Base-by-base conservation (phyloP, 2,329 filamentous ascomycete genomes). In the Xylaria sp. region DNA sequence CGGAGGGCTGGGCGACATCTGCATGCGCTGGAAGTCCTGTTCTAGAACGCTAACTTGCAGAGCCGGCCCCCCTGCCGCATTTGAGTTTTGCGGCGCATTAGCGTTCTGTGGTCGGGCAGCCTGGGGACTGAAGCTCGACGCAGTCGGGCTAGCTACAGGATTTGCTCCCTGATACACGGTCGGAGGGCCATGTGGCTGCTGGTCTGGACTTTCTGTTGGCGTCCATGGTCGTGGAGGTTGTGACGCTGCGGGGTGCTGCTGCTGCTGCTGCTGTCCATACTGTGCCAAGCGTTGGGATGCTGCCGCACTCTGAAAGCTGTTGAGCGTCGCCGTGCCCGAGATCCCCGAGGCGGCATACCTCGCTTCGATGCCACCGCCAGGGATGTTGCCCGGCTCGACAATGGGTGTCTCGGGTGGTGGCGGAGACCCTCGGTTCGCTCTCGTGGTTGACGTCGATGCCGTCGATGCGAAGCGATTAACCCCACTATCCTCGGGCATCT, bases 321-420 rank as follows among this genome's bases (percentile, higher is more conserved):
- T 95, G 61, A 97, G 84, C 1, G 94, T 97, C 2, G 91, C 91
- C 0, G 93, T 91, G 2, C 94, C 94, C 2, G 94, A 93, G 72
- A 97, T 97, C 44, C 94, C 94, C 34, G 94, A 92, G 2, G 94
- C 94, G 2, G 94, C 94, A 85, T 97, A 98, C 65, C 94, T 89
- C 60, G 94, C 93, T 79, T 97, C 94, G 75, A 98, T 97, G 65
- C 93, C 93, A 50, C 92, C 93, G 63, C 90, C 89, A 1, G 91
- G 89, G n/a, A 90, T 85, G 63, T 85, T 85, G 20, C 89, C 90
- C 1, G 92, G 92, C 50, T 91, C 92, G 37, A 92, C 87, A 70
- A 95, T 87, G 39, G 96, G 94, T 0, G 96, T 98, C 80, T 98
- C 95, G 9, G 96, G 96, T 1, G 96, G 96, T 4, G 96, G 95